A percentile compares a stretch with the other conserved stretches of the same genome.
phyloP scores from a whole-genome alignment of 345 rosid species.

The rapeseed (Brassica napus) region DNA sequence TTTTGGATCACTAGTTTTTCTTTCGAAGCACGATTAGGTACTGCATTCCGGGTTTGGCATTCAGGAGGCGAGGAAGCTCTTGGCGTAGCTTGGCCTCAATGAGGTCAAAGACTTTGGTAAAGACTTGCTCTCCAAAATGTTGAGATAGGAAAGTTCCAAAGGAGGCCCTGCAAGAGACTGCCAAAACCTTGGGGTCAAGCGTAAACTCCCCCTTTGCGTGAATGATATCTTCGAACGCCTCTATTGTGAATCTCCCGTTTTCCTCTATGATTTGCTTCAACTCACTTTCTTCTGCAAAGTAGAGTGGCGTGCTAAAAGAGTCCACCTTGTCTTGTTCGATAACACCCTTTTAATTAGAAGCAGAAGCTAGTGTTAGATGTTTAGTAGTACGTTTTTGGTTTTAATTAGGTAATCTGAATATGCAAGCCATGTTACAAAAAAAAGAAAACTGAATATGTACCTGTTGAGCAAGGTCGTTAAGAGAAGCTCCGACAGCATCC shows the following conservation, averaged over 20 bases:
- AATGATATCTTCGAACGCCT: conserved; percentile 24
- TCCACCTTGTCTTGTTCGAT: conserved; percentile 34
- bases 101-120: too few species aligned
- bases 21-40: background rate
- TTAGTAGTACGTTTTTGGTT: background rate
- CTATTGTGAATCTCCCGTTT: conserved; percentile 22
- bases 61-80: background rate
- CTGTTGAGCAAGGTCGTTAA: too few species aligned
- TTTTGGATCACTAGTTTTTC: too few species aligned
- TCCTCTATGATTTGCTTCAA: conserved; percentile 17
- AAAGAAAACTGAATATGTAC: background rate
- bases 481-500: too few species aligned
- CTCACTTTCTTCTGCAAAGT: conserved; percentile 14
- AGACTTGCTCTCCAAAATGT: background rate
- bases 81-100: too few species aligned
- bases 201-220: conserved; percentile 12
- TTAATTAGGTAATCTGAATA: background rate
- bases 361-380: background rate
- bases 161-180: background rate
- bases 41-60: conserved; percentile 37
- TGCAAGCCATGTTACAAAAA: too few species aligned
- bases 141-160: conserved; percentile 12
- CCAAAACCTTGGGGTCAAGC: conserved; percentile 16
- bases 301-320: conserved; percentile 23
- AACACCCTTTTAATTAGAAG: conserved; percentile 13